A percentile compares a stretch with the other conserved stretches of the same genome.
Evolutionary conservation across 306 rosid species (phyloP).

Genomic region (Hippophae gyantsensis): DNA sequence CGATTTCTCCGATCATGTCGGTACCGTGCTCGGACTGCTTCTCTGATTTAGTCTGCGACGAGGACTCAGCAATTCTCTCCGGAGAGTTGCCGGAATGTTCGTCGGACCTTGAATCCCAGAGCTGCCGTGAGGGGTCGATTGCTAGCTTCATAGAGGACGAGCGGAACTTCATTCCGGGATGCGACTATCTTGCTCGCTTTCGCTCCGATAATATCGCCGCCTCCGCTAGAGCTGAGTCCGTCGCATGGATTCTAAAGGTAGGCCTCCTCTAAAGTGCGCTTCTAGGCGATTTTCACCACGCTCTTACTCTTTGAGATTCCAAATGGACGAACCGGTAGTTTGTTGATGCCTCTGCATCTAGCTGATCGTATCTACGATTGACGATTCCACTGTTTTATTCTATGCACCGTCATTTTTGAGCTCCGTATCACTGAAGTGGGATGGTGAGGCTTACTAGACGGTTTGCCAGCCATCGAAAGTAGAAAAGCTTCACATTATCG

Average conservation of each 20-base stretch:
- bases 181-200: conserved; percentile 56
- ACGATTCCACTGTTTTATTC: conserved; percentile 7
- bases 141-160: conserved; percentile 78
- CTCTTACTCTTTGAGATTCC: too few species aligned
- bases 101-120: conserved; percentile 44
- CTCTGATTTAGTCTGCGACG: conserved; percentile 64
- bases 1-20: conserved; percentile 45
- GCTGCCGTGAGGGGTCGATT: conserved; percentile 49
- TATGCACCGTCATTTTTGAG: background rate
- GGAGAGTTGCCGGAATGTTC: conserved; percentile 56
- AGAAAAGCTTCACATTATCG: too few species aligned
- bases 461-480: conserved; percentile 3
- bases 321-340: too few species aligned
- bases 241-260: conserved; percentile 99
- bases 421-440: background rate
- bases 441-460: background rate
- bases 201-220: conserved; percentile 55
- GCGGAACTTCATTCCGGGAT: conserved; percentile 65
- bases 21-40: conserved; percentile 57
- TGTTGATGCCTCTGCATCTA: conserved; percentile 2
- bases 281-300: background rate
- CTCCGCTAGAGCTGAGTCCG: conserved; percentile 64
- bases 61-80: conserved; percentile 53
- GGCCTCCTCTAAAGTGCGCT: background rate
- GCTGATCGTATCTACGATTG: background rate